Evolutionary conservation across 2,329 filamentous ascomycete species (phyloP).

Genomic region (Periconia sp.): DNA sequence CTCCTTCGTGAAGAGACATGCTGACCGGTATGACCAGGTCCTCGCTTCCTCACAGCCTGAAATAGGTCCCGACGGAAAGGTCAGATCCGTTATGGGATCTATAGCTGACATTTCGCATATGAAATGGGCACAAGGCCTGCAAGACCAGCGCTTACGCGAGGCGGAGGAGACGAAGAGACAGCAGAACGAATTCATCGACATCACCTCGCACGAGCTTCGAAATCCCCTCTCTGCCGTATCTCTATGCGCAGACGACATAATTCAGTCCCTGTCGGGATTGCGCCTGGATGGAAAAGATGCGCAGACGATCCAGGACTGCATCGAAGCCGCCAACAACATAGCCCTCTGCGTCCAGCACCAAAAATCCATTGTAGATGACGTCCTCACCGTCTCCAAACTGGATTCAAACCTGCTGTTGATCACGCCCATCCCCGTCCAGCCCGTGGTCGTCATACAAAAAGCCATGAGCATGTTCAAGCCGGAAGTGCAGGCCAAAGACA

Average conservation of each 20-base stretch:
- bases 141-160: constrained; percentile 32
- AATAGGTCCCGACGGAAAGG: constrained; percentile 27
- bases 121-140: constrained; percentile 44
- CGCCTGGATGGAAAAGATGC: constrained; percentile 21
- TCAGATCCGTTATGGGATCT: constrained; percentile 38
- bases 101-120: constrained; percentile 41
- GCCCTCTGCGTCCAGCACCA: constrained; percentile 46
- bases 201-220: constrained; percentile 45
- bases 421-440: constrained; percentile 47
- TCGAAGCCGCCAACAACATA: constrained; percentile 48
- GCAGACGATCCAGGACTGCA: constrained; percentile 25
- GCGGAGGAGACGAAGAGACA: constrained; percentile 41
- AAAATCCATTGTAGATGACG: constrained; percentile 43
- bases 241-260: constrained; percentile 42
- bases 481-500: constrained; percentile 39
- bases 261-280: constrained; percentile 28
- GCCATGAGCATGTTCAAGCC: constrained; percentile 48
- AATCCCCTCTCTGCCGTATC: constrained; percentile 41
- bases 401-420: constrained; percentile 39
- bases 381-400: constrained; percentile 41
- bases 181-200: constrained; percentile 46
- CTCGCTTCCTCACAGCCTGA: constrained; percentile 41
- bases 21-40: too few relatives aligned
- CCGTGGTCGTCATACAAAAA: constrained; percentile 39
- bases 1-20: too few relatives aligned